These are phyloP conservation scores for Eucalyptus microcorys DNA, from an alignment of 345 rosid genomes.

Conservation along the genomic window DNA sequence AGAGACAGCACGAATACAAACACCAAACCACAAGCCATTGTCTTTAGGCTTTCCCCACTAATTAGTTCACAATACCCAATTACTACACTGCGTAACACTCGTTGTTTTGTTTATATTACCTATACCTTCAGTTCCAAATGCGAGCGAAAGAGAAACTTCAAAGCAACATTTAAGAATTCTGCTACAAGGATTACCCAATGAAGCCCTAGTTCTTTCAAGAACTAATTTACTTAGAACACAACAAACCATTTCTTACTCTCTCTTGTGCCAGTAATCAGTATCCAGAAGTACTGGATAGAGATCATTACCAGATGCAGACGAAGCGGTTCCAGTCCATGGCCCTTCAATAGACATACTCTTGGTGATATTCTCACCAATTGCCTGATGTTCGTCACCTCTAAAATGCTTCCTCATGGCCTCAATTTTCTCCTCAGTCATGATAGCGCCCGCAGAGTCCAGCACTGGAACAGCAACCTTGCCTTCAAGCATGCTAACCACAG, in stretches of 20 bases:
- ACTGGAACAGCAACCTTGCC: neutral
- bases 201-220: neutral
- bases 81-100: neutral
- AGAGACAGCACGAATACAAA: neutral
- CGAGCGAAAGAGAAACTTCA: neutral
- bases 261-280: neutral
- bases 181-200: neutral
- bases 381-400: neutral
- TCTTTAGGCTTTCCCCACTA: neutral
- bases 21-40: neutral
- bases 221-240: neutral
- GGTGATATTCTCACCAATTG: neutral
- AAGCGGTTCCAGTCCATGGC: neutral
- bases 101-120: too few species aligned
- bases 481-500: slow-evolving; percentile 12
- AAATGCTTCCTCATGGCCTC: slow-evolving; percentile 20
- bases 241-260: neutral
- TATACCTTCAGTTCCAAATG: neutral
- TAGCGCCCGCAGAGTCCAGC: neutral
- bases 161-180: neutral
- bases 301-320: slow-evolving; percentile 10
- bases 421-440: neutral
- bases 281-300: neutral
- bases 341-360: neutral
- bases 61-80: neutral